phyloP scores from a whole-genome alignment of 805 yeast species.

The Candida xyloterini region DNA sequence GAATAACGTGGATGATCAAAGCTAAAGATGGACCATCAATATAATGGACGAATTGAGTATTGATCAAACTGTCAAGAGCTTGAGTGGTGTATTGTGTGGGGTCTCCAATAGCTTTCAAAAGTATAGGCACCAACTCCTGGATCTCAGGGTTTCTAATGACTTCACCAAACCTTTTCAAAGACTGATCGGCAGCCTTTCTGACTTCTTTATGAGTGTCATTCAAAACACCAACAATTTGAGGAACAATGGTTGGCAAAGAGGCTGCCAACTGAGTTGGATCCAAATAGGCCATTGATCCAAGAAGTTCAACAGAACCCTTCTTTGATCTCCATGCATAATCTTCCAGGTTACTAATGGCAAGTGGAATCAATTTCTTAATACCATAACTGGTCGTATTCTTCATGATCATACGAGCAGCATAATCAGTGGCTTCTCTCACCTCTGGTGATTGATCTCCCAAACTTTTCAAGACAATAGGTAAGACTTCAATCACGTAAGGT shows the following conservation, averaged over 20 bases:
- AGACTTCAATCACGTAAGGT: slow-evolving; percentile 86
- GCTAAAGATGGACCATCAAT: slow-evolving; percentile 98
- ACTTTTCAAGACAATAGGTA: slow-evolving; percentile 75
- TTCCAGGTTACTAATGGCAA: slow-evolving; percentile 81
- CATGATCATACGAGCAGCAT: slow-evolving; percentile 88
- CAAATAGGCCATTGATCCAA: slow-evolving; percentile 97
- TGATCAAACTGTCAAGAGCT: slow-evolving; percentile 81
- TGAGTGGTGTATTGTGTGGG: slow-evolving; percentile 87
- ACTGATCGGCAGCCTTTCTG: slow-evolving; percentile 87
- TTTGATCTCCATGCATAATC: slow-evolving; percentile 95
- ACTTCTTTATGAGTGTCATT: slow-evolving; percentile 97
- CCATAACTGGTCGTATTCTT: slow-evolving; percentile 88
- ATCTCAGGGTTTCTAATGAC: slow-evolving; percentile 97
- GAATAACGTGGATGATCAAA: slow-evolving; percentile 87
- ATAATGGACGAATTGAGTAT: slow-evolving; percentile 93
- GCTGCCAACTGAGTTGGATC: slow-evolving; percentile 93
- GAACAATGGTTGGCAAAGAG: slow-evolving; percentile 85
- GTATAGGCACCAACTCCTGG: slow-evolving; percentile 80
- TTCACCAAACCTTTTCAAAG: slow-evolving; percentile 90
- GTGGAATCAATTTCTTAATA: slow-evolving; percentile 84
- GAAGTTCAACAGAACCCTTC: slow-evolving; percentile 91
- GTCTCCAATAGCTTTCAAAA: slow-evolving; percentile 91
- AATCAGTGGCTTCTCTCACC: slow-evolving; percentile 86
- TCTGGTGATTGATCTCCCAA: slow-evolving; percentile 83
- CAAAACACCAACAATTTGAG: slow-evolving; percentile 92